Base-by-base conservation (phyloP, 2,329 filamentous ascomycete genomes). In the Verticillium nonalfalfae region DNA sequence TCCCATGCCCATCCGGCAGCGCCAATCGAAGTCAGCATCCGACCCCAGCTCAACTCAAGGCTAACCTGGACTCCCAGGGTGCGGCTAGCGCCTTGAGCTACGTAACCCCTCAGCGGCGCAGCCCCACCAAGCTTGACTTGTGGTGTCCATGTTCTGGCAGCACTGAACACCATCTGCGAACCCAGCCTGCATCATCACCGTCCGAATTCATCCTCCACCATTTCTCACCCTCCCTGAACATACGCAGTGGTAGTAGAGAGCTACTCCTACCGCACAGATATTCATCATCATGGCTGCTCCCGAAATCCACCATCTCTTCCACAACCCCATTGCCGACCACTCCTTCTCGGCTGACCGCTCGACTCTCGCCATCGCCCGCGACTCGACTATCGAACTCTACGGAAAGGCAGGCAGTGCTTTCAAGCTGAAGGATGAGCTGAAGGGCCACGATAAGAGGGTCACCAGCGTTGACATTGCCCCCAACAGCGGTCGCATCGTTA, bases 381-480 rank as follows among this genome's bases (percentile, higher is more conserved):
- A 98, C 74, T 93, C 89, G 72, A 85, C 87, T 68, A 89, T 99
- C 71, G 93, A 97, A 81, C 87, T 99, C 52, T 98, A 97, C 76
- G 81, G 84, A 70, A 85, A 82, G 69, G 83, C 83, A 61, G 92
- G 90, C 72, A 86, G 80, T 71, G 85, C 87, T 66, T 97, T 93
- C 78, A 87, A 87, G 74, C 81, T 97, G 67, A 89, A 94, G 74
- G 93, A 98, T 75, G 92, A 97, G 79, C 83, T 99, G 63, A 95
- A 93, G 72, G 95, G 93, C 55, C 95, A 99, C 72, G 96, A 99
- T 76, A 99, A 99, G 81, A 93, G 88, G 1, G 91, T 99, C 59
- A 99, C 95, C 1, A 90, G 95, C 69, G 92, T 99, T 31, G 95
- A 99, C 72, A 97, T 99, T 78, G 94, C 95, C 1, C 91, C 93